A percentile compares a stretch with the other conserved stretches of the same genome.
phyloP scores from a whole-genome alignment of 768 basidiomycete species.

The Lactarius hengduanensis region DNA sequence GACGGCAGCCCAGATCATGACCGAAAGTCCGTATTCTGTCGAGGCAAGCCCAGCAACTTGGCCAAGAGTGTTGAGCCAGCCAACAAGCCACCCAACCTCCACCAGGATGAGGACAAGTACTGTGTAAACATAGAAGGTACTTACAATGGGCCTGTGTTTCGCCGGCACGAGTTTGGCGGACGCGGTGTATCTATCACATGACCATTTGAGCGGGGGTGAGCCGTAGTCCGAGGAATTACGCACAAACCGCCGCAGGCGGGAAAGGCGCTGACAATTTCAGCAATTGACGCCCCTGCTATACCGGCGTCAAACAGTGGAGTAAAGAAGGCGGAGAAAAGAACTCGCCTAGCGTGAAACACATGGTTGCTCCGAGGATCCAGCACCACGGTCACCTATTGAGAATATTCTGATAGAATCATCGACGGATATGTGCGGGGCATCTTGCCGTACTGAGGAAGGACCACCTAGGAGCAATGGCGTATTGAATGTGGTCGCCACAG shows the following conservation, averaged over 20 bases:
- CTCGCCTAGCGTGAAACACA: constrained; percentile 68
- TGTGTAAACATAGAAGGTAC: constrained; percentile 18
- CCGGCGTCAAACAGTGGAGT: neutral
- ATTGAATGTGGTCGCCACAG: constrained; percentile 76
- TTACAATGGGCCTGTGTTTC: constrained; percentile 60
- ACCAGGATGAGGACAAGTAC: neutral
- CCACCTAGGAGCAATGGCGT: constrained; percentile 69
- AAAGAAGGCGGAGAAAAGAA: neutral
- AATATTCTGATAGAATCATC: neutral
- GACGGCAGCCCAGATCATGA: constrained; percentile 80
- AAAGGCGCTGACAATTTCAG: constrained; percentile 74
- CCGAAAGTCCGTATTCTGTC: constrained; percentile 78
- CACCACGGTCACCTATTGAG: constrained; percentile 59
- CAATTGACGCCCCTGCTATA: constrained; percentile 55
- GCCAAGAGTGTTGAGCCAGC: constrained; percentile 82
- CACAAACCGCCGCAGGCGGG: constrained; percentile 73
- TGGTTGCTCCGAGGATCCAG: constrained; percentile 68
- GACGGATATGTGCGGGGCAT: constrained; percentile 1
- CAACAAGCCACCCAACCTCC: constrained; percentile 74
- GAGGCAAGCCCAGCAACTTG: constrained; percentile 85
- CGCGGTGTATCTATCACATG: constrained; percentile 62
- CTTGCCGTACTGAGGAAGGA: constrained; percentile 55
- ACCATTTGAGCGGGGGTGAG: neutral
- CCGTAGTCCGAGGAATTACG: constrained; percentile 31
- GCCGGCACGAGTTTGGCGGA: constrained; percentile 71